Conservation (phyloP, 2,329 filamentous ascomycete genomes). For the Xylariaceae sp. region DNA sequence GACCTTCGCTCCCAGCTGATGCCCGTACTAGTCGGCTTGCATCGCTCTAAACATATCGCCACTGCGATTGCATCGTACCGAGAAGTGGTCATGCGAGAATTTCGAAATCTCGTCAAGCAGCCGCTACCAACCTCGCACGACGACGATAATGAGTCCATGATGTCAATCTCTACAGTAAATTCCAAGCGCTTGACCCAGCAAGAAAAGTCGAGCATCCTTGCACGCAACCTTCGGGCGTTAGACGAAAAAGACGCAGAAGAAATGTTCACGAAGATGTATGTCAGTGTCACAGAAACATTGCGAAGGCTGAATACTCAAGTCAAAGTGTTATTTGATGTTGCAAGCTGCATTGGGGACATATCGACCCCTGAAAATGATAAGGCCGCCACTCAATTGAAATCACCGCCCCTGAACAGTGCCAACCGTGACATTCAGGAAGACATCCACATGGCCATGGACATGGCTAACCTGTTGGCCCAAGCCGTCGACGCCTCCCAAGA, state of each 20-base stretch:
- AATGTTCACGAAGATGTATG: slow-evolving; percentile 76
- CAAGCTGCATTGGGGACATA: slow-evolving; percentile 60
- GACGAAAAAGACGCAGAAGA: slow-evolving; percentile 80
- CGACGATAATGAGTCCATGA: slow-evolving; percentile 85
- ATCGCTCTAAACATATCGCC: slow-evolving; percentile 71
- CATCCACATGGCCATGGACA: slow-evolving; percentile 68
- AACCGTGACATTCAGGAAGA: slow-evolving; percentile 58
- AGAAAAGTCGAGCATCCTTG: slow-evolving; percentile 83
- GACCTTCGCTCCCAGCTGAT: slow-evolving; percentile 65
- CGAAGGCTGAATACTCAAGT: slow-evolving; percentile 82
- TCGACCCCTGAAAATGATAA: slow-evolving; percentile 34
- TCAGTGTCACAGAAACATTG: slow-evolving; percentile 79
- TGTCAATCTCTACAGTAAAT: slow-evolving; percentile 72
- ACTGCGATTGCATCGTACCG: slow-evolving; percentile 79
- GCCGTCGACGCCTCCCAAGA: slow-evolving; percentile 77
- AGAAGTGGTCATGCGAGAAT: slow-evolving; percentile 76
- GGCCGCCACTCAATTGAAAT: slow-evolving; percentile 43
- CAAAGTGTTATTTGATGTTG: slow-evolving; percentile 91
- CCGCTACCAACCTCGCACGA: slow-evolving; percentile 89
- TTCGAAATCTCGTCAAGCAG: slow-evolving; percentile 75
- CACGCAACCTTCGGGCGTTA: slow-evolving; percentile 78
- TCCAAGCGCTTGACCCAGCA: slow-evolving; percentile 68
- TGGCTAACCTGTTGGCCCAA: slow-evolving; percentile 71
- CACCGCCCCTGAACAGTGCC: slow-evolving; percentile 48
- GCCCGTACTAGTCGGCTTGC: slow-evolving; percentile 69